Evolutionary conservation across 2,329 filamentous ascomycete species (phyloP), one percentile per base, ranked within the genome.

Genomic region (Biscogniauxia marginata): DNA sequence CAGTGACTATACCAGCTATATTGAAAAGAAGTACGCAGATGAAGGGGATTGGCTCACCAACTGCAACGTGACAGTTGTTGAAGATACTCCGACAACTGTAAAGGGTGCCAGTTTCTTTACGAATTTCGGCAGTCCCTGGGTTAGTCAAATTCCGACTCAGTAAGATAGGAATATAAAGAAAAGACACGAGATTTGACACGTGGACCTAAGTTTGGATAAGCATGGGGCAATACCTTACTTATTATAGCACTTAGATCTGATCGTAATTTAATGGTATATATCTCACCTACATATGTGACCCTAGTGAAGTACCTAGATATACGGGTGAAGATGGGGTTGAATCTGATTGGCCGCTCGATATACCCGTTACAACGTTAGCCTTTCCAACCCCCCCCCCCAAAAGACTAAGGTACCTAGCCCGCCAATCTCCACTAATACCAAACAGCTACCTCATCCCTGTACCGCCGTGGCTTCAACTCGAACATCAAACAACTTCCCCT

Each of bases 31-130:
- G 70, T 75, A 77, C 50, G 68, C 73, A 50, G 68, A 71, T 7
- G 77, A 79, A 21, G 81, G 84, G 18, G 75, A 78, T 63, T 85
- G 80, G 69, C 71, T 74, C 2, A 67, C 73, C 39, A 73, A 78
- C 50, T 82, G 79, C 69, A 77, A 79, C 55, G 77, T 78, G 1
- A 80, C 76, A 0, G 62, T 66, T 20, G 59, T 69, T 0, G 73
- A 69, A 2, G 73, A 58, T 16, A 63, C 75, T 0, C 77, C 77
- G 1, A 74, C 66, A 0, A 70, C 62, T 48, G 75, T 79, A 20
- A 70, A 72, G 55, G 79, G 79, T 0, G 79, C 79, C 0, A 79
- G 77, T 24, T 82, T 82, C 62, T 79, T 77, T 49, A 81, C 77
- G 0, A 69, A 81, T 56, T 62, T 82, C 55, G 66, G 69, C 19